Conservation (phyloP, 345 rosid species). For the Durio zibethinus region DNA sequence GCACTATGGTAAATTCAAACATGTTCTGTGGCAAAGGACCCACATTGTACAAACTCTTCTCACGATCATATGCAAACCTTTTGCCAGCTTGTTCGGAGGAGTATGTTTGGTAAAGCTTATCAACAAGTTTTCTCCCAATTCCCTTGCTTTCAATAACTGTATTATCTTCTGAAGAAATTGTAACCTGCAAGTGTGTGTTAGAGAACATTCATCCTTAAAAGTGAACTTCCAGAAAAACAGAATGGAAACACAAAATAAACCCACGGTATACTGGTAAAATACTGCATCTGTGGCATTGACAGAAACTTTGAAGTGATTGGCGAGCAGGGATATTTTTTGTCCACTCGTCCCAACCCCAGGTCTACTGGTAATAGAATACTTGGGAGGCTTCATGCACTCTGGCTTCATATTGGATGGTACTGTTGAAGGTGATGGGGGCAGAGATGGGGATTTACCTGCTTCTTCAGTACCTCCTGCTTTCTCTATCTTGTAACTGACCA, state of each 20-base stretch:
- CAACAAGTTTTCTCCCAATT: conserved; percentile 67
- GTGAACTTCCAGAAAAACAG: conserved; percentile 13
- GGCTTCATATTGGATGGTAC: conserved; percentile 28
- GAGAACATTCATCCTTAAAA: conserved; percentile 6
- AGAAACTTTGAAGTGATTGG: conserved; percentile 71
- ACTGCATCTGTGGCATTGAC: conserved; percentile 50
- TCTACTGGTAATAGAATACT: conserved; percentile 47
- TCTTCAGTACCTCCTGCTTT: conserved; percentile 13
- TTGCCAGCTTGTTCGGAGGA: conserved; percentile 56
- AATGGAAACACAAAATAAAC: conserved; percentile 18
- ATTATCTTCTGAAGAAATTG: conserved; percentile 52
- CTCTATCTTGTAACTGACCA: conserved; percentile 42
- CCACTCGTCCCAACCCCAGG: conserved; percentile 54
- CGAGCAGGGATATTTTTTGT: conserved; percentile 39
- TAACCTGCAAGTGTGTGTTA: conserved; percentile 43
- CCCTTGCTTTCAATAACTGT: conserved; percentile 54
- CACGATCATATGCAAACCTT: conserved; percentile 81
- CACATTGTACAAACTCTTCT: conserved; percentile 61
- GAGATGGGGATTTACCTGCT: conserved; percentile 26
- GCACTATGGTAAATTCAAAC: conserved; percentile 53
- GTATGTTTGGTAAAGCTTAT: conserved; percentile 64
- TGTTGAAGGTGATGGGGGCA: conserved; percentile 26
- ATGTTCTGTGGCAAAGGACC: conserved; percentile 72
- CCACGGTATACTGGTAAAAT: conserved; percentile 78
- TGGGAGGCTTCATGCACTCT: conserved; percentile 33